phyloP scores from a whole-genome alignment of 495 filamentous ascomycete genomes.

The Tuber brumale region DNA sequence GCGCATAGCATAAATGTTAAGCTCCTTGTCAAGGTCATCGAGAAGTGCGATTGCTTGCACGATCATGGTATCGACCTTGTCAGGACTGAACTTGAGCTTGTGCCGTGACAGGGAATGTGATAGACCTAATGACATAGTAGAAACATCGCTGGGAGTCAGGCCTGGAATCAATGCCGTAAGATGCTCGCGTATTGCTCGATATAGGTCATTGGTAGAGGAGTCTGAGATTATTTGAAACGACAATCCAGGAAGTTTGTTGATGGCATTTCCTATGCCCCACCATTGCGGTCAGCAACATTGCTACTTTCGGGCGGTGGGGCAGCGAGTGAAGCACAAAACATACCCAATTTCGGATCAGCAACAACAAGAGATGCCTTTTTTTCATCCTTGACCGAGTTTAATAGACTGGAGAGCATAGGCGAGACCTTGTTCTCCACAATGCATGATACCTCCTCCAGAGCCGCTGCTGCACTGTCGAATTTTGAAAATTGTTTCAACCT shows the following conservation, averaged over 20 bases:
- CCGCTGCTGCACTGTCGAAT: constrained; percentile 82
- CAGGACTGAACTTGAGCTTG: constrained; percentile 96
- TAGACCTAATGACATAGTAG: constrained; percentile 88
- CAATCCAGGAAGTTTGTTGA: constrained; percentile 84
- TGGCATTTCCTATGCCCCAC: constrained; percentile 58
- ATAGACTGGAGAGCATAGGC: constrained; percentile 72
- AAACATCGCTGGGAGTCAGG: constrained; percentile 73
- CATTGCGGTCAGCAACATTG: constrained; percentile 10
- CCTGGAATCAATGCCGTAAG: constrained; percentile 86
- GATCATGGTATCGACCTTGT: constrained; percentile 99
- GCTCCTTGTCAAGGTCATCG: constrained; percentile 95
- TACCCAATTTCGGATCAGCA: constrained; percentile 86
- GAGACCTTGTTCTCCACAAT: constrained; percentile 92
- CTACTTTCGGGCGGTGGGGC: constrained; percentile 8
- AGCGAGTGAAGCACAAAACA: constrained; percentile 29
- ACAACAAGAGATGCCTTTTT: constrained; percentile 95
- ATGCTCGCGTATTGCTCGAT: constrained; percentile 86
- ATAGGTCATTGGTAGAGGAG: constrained; percentile 76
- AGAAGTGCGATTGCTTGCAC: constrained; percentile 91
- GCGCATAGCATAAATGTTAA: constrained; percentile 97
- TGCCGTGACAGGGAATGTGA: constrained; percentile 97
- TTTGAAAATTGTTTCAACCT: constrained; percentile 95
- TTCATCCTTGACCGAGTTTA: constrained; percentile 91
- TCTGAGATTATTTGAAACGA: constrained; percentile 81
- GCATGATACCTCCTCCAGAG: constrained; percentile 79